Evolutionary conservation across 2,329 filamentous ascomycete genomes (phyloP).

Genomic region (Mycosphaerelloides madeirae): DNA sequence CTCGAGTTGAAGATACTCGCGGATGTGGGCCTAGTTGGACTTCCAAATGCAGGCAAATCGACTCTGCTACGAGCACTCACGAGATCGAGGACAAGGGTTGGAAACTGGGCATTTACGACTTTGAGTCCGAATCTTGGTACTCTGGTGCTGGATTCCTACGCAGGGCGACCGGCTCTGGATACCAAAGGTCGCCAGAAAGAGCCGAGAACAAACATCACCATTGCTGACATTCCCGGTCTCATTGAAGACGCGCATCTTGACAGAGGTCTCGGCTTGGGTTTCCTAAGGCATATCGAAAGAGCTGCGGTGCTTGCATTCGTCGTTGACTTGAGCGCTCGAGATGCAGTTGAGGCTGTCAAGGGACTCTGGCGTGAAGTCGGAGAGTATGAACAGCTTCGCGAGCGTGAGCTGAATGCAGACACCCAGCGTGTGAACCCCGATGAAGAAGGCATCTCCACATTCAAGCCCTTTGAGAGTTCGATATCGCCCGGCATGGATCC

Average conservation of each 20-base stretch:
- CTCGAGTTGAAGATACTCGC: constrained; percentile 92
- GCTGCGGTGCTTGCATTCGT: constrained; percentile 92
- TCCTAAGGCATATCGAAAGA: constrained; percentile 89
- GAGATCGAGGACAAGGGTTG: constrained; percentile 82
- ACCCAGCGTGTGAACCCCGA: constrained; percentile 51
- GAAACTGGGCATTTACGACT: constrained; percentile 95
- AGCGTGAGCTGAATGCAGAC: constrained; percentile 63
- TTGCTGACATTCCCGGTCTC: constrained; percentile 92
- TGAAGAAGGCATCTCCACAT: constrained; percentile 39
- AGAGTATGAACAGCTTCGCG: constrained; percentile 77
- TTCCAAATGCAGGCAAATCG: constrained; percentile 95
- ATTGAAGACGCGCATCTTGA: constrained; percentile 91
- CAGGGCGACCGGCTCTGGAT: constrained; percentile 61
- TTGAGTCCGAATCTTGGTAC: constrained; percentile 93
- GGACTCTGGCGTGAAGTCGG: constrained; percentile 86
- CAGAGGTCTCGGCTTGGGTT: constrained; percentile 82
- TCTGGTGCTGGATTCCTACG: constrained; percentile 83
- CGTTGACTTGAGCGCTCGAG: constrained; percentile 72
- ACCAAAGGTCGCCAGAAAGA: constrained; percentile 45
- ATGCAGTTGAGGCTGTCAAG: constrained; percentile 73
- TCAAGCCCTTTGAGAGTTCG: constrained; percentile 42
- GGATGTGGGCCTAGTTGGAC: constrained; percentile 87
- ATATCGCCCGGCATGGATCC: constrained; percentile 30
- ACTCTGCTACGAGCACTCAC: constrained; percentile 83
- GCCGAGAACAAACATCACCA: constrained; percentile 74